Conservation (phyloP, 202 grass and related monocot species). For the Carex arenaria region DNA sequence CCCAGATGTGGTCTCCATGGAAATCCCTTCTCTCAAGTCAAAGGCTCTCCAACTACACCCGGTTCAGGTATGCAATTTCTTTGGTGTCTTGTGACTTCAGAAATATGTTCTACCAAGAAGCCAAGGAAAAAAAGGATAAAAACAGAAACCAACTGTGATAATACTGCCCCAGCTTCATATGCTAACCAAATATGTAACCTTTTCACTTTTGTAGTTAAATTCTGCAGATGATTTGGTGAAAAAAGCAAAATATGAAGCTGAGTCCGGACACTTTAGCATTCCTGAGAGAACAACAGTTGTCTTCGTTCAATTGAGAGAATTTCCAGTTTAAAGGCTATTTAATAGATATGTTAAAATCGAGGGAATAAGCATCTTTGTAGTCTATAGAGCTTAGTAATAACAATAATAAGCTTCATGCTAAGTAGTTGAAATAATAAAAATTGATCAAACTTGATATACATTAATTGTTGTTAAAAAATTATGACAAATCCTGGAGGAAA, state of each 20-base stretch:
- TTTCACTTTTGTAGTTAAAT: conserved; percentile 42
- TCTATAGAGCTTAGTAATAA: neutral
- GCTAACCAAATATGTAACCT: conserved; percentile 11
- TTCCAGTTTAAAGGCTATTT: neutral
- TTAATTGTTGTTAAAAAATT: neutral
- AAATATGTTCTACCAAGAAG: neutral
- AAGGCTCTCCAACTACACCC: conserved; percentile 64
- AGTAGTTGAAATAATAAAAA: neutral
- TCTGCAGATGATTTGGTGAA: conserved; percentile 53
- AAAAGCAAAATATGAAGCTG: conserved; percentile 34
- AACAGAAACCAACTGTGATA: neutral
- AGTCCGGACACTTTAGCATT: conserved; percentile 39
- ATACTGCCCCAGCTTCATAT: neutral
- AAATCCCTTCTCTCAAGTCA: conserved; percentile 45
- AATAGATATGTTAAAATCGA: neutral
- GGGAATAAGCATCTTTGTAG: neutral
- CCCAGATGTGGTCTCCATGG: conserved; percentile 42
- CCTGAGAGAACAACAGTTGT: conserved; percentile 54
- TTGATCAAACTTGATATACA: neutral
- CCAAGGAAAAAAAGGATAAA: neutral
- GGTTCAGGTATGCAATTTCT: conserved; percentile 48
- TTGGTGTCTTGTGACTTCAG: neutral
- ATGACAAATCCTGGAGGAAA: neutral
- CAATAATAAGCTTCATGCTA: neutral
- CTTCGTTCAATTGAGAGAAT: conserved; percentile 42